Base-by-base conservation (phyloP, 805 yeast genomes). In the Sugiyamaella marilandica region DNA sequence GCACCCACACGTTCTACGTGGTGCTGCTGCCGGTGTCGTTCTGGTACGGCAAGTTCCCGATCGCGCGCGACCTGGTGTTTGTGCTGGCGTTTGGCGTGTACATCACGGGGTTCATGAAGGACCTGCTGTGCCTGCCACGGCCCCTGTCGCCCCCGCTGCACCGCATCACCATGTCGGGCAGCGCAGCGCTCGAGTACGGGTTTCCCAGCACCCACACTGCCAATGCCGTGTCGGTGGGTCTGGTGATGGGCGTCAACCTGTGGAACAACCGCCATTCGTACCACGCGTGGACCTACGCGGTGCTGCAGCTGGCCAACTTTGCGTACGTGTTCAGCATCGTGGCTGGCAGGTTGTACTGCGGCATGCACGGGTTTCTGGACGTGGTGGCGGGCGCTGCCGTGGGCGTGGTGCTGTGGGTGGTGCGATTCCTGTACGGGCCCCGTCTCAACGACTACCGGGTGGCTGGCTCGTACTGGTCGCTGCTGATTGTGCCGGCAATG, bases 301-400 rank as follows among this genome's bases (percentile, higher is more conserved):
- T 34, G 26, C 14, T 49, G 14, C 59, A 56, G 33, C 39, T 49
- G 11, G 45, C 55, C 19, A 59, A 57, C 50, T 14, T 46, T 19
- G 51, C 79, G 19, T 90, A 90, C 65, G 82, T 81, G 62, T 54
- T 75, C 35, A 80, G 90, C 7, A 72, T 94, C 55, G 78, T 87
- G 1, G 65, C 81, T 55, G 99, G 99, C 14, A 75, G 99, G 52
- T 63, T 92, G 9, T 92, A 94, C 70, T 90, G 96, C 67, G 99
- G 99, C 2, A 92, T 92, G 99, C 99, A 94, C 70, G 98, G 99
- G 2, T 78, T 87, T 55, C 69, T 86, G 19, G 99, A 94, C 65
- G 74, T 94, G 2, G 48, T 70, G 0, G 65, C 79, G 16, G 99
- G 99, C 5, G 70, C 80, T 0, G 0, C 78, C 0, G 70, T 89